Evolutionary conservation across 305 asterid genomes (phyloP), one percentile per base, ranked within the genome.

Genomic region (Fraxinus angustifolia): DNA sequence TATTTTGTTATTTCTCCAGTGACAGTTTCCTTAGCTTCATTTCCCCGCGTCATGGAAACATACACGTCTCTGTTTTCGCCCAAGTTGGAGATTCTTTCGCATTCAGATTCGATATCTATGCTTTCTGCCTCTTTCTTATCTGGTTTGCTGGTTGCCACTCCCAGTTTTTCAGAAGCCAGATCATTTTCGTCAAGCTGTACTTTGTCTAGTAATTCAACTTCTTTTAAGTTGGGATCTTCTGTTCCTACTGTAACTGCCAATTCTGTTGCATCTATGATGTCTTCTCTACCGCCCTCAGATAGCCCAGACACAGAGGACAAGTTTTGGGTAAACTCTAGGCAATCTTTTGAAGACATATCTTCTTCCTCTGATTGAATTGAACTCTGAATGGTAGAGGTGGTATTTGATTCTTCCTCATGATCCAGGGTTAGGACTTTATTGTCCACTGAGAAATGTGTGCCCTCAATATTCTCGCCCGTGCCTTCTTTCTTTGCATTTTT

Each of bases 211-310:
- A 70, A 33, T 70, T 70, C 45, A 16, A 70, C 6, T 33, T 16
- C 75, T 70, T 70, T 33, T 70, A 70, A 31, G 75, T 70, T 70
- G 75, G 75, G 70, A 70, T 58, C 67, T 70, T 42, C 48, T 77
- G 62, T 16, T 68, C 28, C 50, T 38, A 6, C 75, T 70, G 45
- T 6, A 70, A 14, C 75, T 33, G 6, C 23, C 42, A 70, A 31
- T n/a, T 70, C 42, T 5, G 75, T 70, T 70, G 75, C 19, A 70
- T 31, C 75, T 31, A 70, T 7, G 26, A 70, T 33, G 26, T 31
- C 75, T 58, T 45, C 72, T 70, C 35, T 14, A 42, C 71, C 0
- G 35, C 58, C 31, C 36, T 53, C 31, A 56, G 62, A 48, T 17
- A 21, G 28, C 42, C 62, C 74, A 35, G 73, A 60, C 73, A 48